phyloP scores from a whole-genome alignment of 371 early-diverging fungal species.

The Rhizomucor miehei region DNA sequence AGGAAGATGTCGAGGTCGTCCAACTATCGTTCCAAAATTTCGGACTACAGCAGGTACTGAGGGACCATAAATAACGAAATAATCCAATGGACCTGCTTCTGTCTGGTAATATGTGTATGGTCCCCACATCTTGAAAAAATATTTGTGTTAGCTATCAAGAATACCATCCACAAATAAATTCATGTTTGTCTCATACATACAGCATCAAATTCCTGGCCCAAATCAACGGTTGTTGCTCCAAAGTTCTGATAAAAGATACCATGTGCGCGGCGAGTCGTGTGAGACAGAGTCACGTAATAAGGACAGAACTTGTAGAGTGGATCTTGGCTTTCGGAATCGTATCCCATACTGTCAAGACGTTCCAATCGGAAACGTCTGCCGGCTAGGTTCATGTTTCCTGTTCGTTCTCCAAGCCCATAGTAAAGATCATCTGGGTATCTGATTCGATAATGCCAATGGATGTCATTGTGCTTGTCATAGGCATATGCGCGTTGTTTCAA shows the following conservation, averaged over 20 bases:
- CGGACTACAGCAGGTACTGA: constrained; percentile 38
- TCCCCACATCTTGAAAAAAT: constrained; percentile 53
- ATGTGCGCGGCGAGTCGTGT: constrained; percentile 32
- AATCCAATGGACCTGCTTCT: constrained; percentile 43
- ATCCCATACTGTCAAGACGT: constrained; percentile 56
- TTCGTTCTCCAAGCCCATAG: constrained; percentile 57
- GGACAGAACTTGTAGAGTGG: constrained; percentile 63
- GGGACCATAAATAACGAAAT: constrained; percentile 56
- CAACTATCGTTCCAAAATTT: constrained; percentile 35
- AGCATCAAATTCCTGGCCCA: constrained; percentile 47
- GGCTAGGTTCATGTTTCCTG: constrained; percentile 43
- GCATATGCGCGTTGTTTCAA: constrained; percentile 50
- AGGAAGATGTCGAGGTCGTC: constrained; percentile 41
- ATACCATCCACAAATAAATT: background rate
- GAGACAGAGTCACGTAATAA: constrained; percentile 44
- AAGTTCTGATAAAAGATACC: constrained; percentile 58
- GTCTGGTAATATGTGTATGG: constrained; percentile 38
- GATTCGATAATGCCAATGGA: constrained; percentile 37
- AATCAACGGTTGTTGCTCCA: constrained; percentile 39
- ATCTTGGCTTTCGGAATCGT: constrained; percentile 52
- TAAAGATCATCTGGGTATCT: constrained; percentile 24
- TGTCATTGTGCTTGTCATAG: constrained; percentile 11
- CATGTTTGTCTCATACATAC: constrained; percentile 15
- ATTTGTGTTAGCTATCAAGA: background rate
- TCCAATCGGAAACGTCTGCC: constrained; percentile 50